Conservation (phyloP, 805 yeast genomes). For the Jamesozyma spencerorum region DNA sequence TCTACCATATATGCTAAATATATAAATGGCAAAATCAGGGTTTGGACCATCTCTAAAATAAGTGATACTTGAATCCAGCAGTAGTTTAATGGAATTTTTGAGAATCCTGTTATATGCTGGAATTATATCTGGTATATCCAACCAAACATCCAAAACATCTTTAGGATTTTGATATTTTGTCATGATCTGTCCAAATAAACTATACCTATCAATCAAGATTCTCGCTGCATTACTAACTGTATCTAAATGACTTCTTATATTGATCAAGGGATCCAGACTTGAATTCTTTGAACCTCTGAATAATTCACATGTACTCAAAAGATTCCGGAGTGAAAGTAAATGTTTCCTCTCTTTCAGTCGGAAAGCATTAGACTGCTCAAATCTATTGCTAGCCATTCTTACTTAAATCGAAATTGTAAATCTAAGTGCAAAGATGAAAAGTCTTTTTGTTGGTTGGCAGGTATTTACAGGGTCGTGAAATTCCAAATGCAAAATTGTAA, state of each 20-base stretch:
- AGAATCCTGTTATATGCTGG: conserved; percentile 3
- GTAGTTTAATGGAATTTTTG: conserved; percentile 9
- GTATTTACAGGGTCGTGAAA: too few species aligned
- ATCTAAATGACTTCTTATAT: not conserved
- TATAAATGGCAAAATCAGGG: conserved; percentile 6
- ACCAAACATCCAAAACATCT: not conserved
- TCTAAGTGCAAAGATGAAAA: too few species aligned
- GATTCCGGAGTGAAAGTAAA: not conserved
- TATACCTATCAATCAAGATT: not conserved
- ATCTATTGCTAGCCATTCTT: too few species aligned
- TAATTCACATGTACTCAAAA: not conserved
- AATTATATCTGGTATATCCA: not conserved
- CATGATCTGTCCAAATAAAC: not conserved
- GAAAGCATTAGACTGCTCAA: not conserved
- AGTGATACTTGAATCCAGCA: conserved; percentile 9
- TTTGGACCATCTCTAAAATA: conserved; percentile 6
- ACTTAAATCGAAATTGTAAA: too few species aligned
- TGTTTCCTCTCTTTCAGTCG: conserved; percentile 1
- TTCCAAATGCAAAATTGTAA: too few species aligned
- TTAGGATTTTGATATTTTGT: not conserved
- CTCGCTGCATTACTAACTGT: not conserved
- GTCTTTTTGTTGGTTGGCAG: too few species aligned
- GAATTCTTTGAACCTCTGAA: not conserved
- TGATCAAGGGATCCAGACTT: not conserved
- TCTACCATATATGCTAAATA: conserved; percentile 6